Evolutionary conservation across 805 yeast species (phyloP).

Genomic region (Wickerhamiella slavikovae): DNA sequence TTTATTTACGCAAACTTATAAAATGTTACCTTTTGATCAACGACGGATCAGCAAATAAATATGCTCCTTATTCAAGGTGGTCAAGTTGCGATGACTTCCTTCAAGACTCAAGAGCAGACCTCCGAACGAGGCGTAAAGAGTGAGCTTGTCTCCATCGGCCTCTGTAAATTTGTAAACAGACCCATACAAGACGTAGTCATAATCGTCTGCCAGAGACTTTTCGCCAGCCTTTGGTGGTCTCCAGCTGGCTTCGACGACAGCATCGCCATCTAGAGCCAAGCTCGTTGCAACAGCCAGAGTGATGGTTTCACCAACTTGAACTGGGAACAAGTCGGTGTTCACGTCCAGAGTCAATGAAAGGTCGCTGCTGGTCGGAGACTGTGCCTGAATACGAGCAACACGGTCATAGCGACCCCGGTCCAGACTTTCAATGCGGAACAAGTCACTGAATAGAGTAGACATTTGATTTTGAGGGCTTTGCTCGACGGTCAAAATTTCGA

Average conservation of each 20-base stretch:
- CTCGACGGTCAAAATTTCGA: neutral
- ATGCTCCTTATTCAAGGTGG: constrained; percentile 80
- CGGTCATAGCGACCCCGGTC: constrained; percentile 84
- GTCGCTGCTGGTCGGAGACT: constrained; percentile 62
- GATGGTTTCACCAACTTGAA: constrained; percentile 49
- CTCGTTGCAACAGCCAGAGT: constrained; percentile 75
- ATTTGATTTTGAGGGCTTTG: constrained; percentile 5
- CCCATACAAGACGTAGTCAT: constrained; percentile 96
- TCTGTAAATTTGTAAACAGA: constrained; percentile 95
- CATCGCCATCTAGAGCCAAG: constrained; percentile 32
- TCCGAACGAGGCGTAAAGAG: constrained; percentile 89
- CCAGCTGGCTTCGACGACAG: constrained; percentile 41
- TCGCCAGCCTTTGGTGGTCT: constrained; percentile 72
- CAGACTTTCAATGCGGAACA: constrained; percentile 64
- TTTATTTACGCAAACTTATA: no score
- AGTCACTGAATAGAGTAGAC: constrained; percentile 75
- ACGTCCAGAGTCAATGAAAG: constrained; percentile 73
- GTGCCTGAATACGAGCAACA: constrained; percentile 74
- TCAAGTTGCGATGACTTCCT: constrained; percentile 80
- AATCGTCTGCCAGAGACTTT: constrained; percentile 80
- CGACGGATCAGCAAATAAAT: constrained; percentile 78
- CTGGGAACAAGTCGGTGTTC: constrained; percentile 83
- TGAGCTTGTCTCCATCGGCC: constrained; percentile 35
- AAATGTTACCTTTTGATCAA: no score
- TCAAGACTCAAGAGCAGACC: constrained; percentile 85